These are phyloP conservation scores for Ordospora colligata DNA, from an alignment of 371 early-diverging fungal species.

Conservation along the genomic window DNA sequence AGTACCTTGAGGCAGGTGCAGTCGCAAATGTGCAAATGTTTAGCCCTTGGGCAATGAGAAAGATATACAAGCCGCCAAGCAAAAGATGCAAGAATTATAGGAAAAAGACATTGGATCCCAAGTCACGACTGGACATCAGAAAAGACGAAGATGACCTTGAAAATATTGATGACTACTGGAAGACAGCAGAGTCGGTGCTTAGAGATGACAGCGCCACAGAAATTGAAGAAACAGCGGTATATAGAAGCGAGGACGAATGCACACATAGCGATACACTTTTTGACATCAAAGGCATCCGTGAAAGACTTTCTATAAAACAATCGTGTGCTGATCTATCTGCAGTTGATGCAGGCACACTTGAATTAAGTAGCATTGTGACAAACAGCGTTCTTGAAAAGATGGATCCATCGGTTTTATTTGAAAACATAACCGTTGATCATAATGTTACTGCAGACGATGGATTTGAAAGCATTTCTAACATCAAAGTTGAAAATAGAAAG, in stretches of 20 bases:
- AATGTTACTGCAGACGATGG: not conserved
- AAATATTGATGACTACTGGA: slow-evolving; percentile 55
- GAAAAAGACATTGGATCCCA: slow-evolving; percentile 36
- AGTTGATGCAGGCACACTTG: not conserved
- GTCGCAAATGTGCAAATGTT: not conserved
- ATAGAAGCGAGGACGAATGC: not conserved
- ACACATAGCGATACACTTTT: slow-evolving; percentile 38
- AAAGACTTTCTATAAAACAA: slow-evolving; percentile 11
- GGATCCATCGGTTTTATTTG: not conserved
- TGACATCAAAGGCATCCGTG: slow-evolving; percentile 37
- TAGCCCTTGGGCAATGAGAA: slow-evolving; percentile 27
- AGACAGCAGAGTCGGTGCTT: slow-evolving; percentile 31
- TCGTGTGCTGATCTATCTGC: no score
- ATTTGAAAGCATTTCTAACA: not conserved
- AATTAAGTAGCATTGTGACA: not conserved
- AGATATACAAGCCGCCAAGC: slow-evolving; percentile 39
- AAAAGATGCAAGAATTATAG: slow-evolving; percentile 22
- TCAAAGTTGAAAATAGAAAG: not conserved
- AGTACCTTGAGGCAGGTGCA: not conserved
- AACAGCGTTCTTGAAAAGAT: not conserved
- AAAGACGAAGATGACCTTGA: slow-evolving; percentile 50
- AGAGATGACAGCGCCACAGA: slow-evolving; percentile 13
- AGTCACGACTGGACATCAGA: slow-evolving; percentile 27
- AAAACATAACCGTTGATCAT: not conserved
- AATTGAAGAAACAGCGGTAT: not conserved